phyloP scores from a whole-genome alignment of 257 asterid species.

The Anisodus acutangulus region DNA sequence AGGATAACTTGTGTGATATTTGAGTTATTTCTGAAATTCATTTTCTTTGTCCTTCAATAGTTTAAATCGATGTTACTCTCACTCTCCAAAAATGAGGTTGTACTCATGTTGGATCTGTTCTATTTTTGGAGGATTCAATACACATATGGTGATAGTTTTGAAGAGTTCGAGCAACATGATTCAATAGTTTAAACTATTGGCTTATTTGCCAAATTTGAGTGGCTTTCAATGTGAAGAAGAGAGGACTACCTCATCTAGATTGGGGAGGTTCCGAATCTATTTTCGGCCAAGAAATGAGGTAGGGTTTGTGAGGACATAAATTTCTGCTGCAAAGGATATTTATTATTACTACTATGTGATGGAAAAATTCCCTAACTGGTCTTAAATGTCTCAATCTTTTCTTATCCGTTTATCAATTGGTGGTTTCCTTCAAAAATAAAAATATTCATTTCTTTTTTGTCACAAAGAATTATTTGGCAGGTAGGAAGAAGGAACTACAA shows the following conservation, averaged over 20 bases:
- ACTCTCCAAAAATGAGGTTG: neutral
- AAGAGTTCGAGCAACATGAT: neutral
- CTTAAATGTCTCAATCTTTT: conserved; percentile 15
- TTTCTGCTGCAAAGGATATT: neutral
- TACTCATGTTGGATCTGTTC: neutral
- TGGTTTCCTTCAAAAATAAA: neutral
- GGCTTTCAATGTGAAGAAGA: conserved; percentile 9
- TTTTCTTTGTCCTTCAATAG: neutral
- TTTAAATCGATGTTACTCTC: neutral
- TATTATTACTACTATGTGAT: neutral
- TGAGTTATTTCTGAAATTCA: conserved; percentile 10
- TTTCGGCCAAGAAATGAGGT: conserved; percentile 35
- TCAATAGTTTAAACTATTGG: neutral
- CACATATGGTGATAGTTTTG: neutral
- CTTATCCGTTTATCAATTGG: neutral
- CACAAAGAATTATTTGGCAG: neutral
- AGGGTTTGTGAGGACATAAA: conserved; percentile 37
- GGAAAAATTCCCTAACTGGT: neutral
- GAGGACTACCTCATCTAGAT: conserved; percentile 22
- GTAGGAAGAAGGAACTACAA: too few relatives aligned
- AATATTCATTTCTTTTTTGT: neutral
- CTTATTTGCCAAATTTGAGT: neutral
- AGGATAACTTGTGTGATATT: neutral
- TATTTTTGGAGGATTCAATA: neutral
- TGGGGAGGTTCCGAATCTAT: conserved; percentile 1